Evolutionary conservation across 169 alveolate species (phyloP).

Genomic region (Plasmodium coatneyi): DNA sequence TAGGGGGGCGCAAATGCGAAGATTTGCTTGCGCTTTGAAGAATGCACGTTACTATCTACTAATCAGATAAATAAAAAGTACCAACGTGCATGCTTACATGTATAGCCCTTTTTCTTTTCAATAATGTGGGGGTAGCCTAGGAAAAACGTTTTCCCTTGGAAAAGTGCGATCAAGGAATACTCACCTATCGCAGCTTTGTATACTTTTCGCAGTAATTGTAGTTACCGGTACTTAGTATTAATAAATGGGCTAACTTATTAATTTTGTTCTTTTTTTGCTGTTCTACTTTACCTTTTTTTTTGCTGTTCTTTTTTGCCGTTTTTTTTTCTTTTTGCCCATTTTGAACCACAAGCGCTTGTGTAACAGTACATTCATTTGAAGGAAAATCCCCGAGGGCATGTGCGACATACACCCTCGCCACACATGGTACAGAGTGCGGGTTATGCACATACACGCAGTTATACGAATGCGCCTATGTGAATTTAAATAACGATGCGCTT

Average conservation of each 20-base stretch:
- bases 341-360: background rate
- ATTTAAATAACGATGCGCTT: background rate
- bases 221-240: background rate
- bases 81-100: background rate
- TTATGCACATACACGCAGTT: background rate
- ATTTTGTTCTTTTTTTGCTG: background rate
- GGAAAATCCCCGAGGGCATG: background rate
- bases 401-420: background rate
- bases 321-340: background rate
- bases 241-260: background rate
- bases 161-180: background rate
- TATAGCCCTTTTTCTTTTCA: background rate
- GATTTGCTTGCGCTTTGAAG: background rate
- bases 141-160: background rate
- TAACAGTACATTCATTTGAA: background rate
- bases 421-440: background rate
- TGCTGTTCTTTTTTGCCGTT: background rate
- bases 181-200: background rate
- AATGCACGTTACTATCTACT: background rate
- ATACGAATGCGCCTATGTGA: background rate
- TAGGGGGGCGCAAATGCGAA: background rate
- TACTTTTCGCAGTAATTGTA: background rate
- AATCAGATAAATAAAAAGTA: background rate
- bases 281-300: background rate
- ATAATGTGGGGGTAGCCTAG: background rate